phyloP scores from a whole-genome alignment of 1,284 basidiomycete species.

The Mycosarcoma mackinlayi region DNA sequence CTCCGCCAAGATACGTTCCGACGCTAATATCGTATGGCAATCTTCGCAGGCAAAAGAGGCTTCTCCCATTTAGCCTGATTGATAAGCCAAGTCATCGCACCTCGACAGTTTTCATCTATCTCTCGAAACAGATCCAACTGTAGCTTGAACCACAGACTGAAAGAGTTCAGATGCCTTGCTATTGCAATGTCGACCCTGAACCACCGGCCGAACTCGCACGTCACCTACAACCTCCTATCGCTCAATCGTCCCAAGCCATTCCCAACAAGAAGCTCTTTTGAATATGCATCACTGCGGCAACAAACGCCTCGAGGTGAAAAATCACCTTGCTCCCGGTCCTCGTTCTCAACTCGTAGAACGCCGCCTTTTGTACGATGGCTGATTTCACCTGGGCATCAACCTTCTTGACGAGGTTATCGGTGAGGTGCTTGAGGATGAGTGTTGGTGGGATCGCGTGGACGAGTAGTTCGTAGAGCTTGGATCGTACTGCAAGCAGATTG shows the following conservation, averaged over 20 bases:
- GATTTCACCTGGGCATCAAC: constrained; percentile 75
- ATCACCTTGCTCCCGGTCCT: constrained; percentile 64
- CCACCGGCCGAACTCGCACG: too few species aligned
- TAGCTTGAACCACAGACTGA: too few species aligned
- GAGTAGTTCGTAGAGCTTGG: constrained; percentile 93
- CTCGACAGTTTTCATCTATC: too few species aligned
- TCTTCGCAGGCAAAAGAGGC: too few species aligned
- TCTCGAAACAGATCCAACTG: too few species aligned
- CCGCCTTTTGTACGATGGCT: constrained; percentile 72
- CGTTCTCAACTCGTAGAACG: constrained; percentile 76
- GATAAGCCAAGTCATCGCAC: too few species aligned
- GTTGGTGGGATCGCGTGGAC: constrained; percentile 98
- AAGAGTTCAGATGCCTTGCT: neutral
- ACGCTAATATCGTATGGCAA: too few species aligned
- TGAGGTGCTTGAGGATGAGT: constrained; percentile 68
- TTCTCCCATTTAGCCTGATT: too few species aligned
- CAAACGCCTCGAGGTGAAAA: constrained; percentile 68
- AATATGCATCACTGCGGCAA: constrained; percentile 66
- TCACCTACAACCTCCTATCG: neutral
- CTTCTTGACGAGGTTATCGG: constrained; percentile 83
- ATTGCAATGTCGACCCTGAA: constrained; percentile 2
- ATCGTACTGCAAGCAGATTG: constrained; percentile 88
- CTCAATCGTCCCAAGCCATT: constrained; percentile 49
- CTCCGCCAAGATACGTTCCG: too few species aligned
- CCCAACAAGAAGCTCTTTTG: constrained; percentile 62